Conservation (phyloP, 2,329 filamentous ascomycete genomes). For the Nigrograna mackinnonii region DNA sequence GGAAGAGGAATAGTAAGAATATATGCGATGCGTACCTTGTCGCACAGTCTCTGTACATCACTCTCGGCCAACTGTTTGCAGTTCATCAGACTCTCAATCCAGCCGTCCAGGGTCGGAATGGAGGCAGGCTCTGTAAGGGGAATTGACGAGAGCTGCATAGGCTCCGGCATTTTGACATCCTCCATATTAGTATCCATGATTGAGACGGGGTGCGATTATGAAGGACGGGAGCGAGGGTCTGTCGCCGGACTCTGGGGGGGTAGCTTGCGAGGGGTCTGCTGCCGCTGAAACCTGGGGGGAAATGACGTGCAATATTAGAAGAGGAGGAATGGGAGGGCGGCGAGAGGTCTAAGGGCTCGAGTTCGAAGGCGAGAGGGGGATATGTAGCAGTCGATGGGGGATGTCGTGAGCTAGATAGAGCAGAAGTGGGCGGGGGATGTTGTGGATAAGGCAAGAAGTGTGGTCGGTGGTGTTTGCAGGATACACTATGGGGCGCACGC, state of each 20-base stretch:
- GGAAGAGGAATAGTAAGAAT: background rate
- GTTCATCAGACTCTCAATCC: conserved; percentile 97
- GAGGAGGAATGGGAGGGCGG: background rate
- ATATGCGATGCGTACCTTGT: conserved; percentile 68
- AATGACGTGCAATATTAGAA: conserved; percentile 35
- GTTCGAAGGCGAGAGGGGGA: background rate
- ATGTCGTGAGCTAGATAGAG: background rate
- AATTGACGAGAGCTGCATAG: conserved; percentile 69
- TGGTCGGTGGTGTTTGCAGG: no score
- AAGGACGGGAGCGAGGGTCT: conserved; percentile 12
- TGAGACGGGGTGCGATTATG: conserved; percentile 25
- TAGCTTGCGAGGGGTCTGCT: conserved; percentile 36
- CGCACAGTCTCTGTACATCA: conserved; percentile 95
- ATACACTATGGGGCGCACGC: no score
- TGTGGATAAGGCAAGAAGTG: no score
- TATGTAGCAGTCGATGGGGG: background rate
- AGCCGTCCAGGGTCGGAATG: conserved; percentile 91
- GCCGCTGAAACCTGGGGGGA: conserved; percentile 40
- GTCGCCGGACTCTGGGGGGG: conserved; percentile 28
- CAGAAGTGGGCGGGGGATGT: background rate
- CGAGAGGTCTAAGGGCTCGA: no score
- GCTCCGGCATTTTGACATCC: conserved; percentile 86
- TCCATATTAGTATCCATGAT: conserved; percentile 99
- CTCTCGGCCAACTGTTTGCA: conserved; percentile 97
- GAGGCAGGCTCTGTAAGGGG: conserved; percentile 82